Evolutionary conservation across 257 asterid species (phyloP), one percentile per base, ranked within the genome.

Genomic region (Plantago major): DNA sequence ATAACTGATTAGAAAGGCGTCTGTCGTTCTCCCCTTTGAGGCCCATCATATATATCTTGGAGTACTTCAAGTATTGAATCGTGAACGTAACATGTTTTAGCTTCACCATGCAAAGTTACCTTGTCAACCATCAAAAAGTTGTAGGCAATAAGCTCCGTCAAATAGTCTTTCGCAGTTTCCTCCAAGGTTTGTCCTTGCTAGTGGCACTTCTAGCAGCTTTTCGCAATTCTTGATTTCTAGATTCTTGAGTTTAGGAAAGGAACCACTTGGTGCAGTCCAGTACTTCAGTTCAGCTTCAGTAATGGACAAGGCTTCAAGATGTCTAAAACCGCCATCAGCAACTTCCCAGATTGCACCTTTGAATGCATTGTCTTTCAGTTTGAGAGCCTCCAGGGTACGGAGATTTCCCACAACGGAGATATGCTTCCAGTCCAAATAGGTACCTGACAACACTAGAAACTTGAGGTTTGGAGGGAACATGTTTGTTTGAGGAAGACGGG

Each of bases 351-450:
- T 1, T 5, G 42, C 11, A 18, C 81, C 81, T 13, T 14, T 4
- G 5, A 71, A 71, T 11, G 77, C 69, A 43, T 55, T 55, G 40
- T 76, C 63, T 47, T 76, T 71, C 58, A 76, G 46, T 55, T 67
- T 71, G 17, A 72, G 72, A 10, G 68, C 72, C 66, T 58, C 66
- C 2, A 72, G 78, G 9, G 22, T 43, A 7, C 18, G 48, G 18
- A 76, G 17, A 19, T 33, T 49, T 28, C 65, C 78, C 8, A 76
- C 17, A 16, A n/a, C 55, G 12, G 69, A 46, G 66, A 76, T 71
- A 8, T 56, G 18, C 11, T 17, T 11, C 78, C 81, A 76, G 4
- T 67, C 48, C 7, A 76, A 65, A 15, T 5, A 9, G 6, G 81
- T 76, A 5, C 37, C 56, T 1, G 62, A 43, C 17, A 72, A 28